phyloP scores from a whole-genome alignment of 2,329 filamentous ascomycete genomes.

The Didymella keratinophila region DNA sequence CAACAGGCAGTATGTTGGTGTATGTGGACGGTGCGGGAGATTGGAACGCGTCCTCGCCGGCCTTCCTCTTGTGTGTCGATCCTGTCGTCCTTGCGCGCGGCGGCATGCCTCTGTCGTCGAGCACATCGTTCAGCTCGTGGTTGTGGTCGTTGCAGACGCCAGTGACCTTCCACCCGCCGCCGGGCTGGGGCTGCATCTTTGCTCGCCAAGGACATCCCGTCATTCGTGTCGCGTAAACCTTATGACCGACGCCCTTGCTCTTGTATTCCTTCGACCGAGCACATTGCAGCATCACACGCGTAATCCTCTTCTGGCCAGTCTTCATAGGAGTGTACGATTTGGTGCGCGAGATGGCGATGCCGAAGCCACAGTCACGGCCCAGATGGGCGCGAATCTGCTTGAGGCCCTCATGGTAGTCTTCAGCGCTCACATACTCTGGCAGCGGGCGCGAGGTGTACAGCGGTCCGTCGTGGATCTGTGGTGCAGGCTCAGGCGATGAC shows the following conservation, averaged over 20 bases:
- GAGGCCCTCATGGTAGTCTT: constrained; percentile 26
- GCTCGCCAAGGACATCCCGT: constrained; percentile 24
- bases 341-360: constrained; percentile 25
- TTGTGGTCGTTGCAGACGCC: constrained; percentile 22
- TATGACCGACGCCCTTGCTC: constrained; percentile 20
- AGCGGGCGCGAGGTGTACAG: constrained; percentile 19
- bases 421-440: constrained; percentile 19
- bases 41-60: constrained; percentile 6
- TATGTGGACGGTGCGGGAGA: constrained; percentile 17
- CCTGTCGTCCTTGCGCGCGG: constrained; percentile 21
- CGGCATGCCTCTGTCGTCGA: constrained; percentile 24
- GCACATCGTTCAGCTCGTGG: constrained; percentile 21
- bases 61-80: neutral
- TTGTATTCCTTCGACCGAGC: constrained; percentile 26
- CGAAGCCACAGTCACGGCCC: constrained; percentile 24
- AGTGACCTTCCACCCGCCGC: constrained; percentile 22
- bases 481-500: constrained; percentile 13
- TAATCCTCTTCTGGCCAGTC: constrained; percentile 22
- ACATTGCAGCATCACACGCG: constrained; percentile 25
- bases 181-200: constrained; percentile 23
- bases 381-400: constrained; percentile 24
- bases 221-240: constrained; percentile 23
- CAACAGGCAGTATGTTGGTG: constrained; percentile 9
- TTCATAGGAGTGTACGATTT: constrained; percentile 24
- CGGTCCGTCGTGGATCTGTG: neutral